Evolutionary conservation across 2,329 filamentous ascomycete species (phyloP), one percentile per base, ranked within the genome.

Genomic region (Curvularia verruculosa): DNA sequence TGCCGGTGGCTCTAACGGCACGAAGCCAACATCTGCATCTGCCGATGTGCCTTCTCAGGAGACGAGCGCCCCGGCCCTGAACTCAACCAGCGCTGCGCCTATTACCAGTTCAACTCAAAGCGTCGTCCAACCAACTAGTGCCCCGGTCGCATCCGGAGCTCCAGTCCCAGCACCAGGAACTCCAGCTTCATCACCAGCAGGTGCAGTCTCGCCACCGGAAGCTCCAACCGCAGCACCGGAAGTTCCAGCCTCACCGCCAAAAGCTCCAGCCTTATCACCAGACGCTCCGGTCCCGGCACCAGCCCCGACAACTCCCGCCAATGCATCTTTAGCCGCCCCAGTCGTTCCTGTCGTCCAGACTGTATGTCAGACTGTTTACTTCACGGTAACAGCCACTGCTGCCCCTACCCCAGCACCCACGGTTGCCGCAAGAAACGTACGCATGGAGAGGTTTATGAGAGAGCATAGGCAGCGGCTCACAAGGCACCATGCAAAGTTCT

Each of bases 381-480:
- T 54, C 15, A 66, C 65, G 4, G 63, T 63, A 2, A 47, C 64
- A 1, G 54, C 54, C 18, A 53, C 48, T 9, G 45, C 61, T 3
- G 50, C 43, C 24, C 58, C 49, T 3, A 66, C 64, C 18, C 54
- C 63, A 5, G 46, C 54, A 3, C 56, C 62, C 4, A 56, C 52
- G 4, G 53, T 54, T 13, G 58, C 49, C 6, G 40, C 55, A 40
- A 54, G 36, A 8, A 61, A 60, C 39, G 57, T 46, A 7, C 52
- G 58, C 13, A 60, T 59, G 44, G 63, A 58, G n/a, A 59, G 65
- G 23, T 60, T 60, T 26, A 24, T 66, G 23, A 54, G 54, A 19
- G 60, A 67, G 48, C 62, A 67, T 29, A 60, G 64, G 43, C 52
- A 61, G 39, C 61, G 59, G 45, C 34, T 52, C 21, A 58, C 52